A percentile compares a stretch with the other conserved stretches of the same genome.
Conservation (phyloP, 768 basidiomycete species). For the Leccinum sublutescens region DNA sequence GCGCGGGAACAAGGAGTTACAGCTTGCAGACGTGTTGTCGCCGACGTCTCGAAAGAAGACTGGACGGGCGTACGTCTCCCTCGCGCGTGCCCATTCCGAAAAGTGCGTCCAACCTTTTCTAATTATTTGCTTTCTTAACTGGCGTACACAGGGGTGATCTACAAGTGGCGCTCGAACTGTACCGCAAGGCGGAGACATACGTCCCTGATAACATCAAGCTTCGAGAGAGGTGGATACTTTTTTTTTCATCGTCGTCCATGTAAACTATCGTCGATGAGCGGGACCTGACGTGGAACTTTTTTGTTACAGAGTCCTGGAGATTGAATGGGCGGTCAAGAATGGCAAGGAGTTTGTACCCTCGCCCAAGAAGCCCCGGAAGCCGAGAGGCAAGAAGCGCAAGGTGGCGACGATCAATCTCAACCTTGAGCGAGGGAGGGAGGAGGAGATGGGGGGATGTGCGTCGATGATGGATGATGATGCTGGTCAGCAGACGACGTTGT, state of each 20-base stretch:
- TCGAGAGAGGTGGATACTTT: constrained; percentile 84
- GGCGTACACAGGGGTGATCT: constrained; percentile 60
- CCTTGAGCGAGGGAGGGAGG: constrained; percentile 11
- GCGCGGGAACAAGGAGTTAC: constrained; percentile 56
- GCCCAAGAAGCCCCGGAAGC: constrained; percentile 41
- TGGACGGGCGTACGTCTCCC: constrained; percentile 78
- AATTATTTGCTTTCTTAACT: background rate
- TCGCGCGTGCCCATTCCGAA: constrained; percentile 78
- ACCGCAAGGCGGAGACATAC: constrained; percentile 77
- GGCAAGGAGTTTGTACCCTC: constrained; percentile 57
- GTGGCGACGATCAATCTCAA: constrained; percentile 20
- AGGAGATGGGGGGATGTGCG: constrained; percentile 12
- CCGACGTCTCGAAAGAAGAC: constrained; percentile 79
- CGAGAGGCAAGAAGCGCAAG: constrained; percentile 34
- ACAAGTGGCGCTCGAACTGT: constrained; percentile 76
- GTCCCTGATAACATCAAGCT: constrained; percentile 86
- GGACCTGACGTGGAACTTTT: constrained; percentile 19
- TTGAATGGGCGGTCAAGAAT: constrained; percentile 72
- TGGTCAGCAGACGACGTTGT: constrained; percentile 7
- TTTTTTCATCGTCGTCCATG: constrained; percentile 50
- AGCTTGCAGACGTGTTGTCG: constrained; percentile 61
- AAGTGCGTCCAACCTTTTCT: constrained; percentile 48
- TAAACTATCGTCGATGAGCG: constrained; percentile 59
- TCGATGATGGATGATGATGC: background rate
- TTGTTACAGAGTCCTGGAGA: constrained; percentile 59